These are phyloP conservation scores for Penicillium concentricum DNA, from an alignment of 2,329 filamentous ascomycete species.

Conservation along the genomic window DNA sequence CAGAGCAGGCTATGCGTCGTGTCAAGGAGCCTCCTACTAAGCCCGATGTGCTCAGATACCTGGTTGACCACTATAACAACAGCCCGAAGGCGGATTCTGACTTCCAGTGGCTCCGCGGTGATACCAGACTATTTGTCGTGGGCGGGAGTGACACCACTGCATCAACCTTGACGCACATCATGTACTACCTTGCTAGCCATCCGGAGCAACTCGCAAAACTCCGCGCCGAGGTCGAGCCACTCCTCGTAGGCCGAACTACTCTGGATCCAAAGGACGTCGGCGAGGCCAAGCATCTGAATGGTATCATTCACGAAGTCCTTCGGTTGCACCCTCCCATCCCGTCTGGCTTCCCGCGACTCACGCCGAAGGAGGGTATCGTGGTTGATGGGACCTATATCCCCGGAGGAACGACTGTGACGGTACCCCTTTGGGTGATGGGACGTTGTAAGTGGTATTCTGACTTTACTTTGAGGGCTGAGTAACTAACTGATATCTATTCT, in stretches of 20 bases:
- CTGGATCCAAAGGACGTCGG: constrained; percentile 3
- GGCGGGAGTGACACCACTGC: neutral
- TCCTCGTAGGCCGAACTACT: neutral
- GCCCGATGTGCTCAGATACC: neutral
- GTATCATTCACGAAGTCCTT: constrained; percentile 46
- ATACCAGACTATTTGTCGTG: neutral
- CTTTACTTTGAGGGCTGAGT: too few relatives aligned
- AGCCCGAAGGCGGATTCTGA: neutral
- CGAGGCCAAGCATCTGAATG: constrained; percentile 34
- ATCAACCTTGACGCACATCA: neutral
- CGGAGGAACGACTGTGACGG: constrained; percentile 10
- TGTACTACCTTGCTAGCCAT: neutral
- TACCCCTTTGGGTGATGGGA: neutral
- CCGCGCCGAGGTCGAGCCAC: neutral
- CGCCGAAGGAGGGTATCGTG: constrained; percentile 37
- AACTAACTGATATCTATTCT: neutral
- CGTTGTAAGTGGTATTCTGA: neutral
- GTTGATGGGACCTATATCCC: constrained; percentile 37
- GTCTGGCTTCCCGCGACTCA: constrained; percentile 39
- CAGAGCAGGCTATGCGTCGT: neutral
- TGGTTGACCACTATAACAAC: neutral
- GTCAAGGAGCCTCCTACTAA: neutral
- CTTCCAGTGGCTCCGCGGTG: neutral
- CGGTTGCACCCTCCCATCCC: constrained; percentile 46
- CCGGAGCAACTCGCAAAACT: neutral